These are phyloP conservation scores for Cyamopsis tetragonoloba DNA, from an alignment of 306 rosid genomes.

Conservation along the genomic window DNA sequence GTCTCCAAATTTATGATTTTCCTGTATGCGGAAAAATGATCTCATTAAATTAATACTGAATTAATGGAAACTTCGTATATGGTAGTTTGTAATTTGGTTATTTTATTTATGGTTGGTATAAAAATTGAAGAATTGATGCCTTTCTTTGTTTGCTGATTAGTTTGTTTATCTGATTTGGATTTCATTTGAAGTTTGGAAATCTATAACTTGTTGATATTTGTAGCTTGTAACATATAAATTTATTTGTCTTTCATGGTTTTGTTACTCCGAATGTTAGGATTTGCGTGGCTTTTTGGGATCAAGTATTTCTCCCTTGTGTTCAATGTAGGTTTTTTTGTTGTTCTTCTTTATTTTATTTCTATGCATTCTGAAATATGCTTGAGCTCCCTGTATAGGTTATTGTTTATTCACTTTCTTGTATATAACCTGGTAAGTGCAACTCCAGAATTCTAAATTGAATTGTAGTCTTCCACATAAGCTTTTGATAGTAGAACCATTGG, in stretches of 20 bases:
- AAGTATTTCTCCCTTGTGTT: slow-evolving; percentile 42
- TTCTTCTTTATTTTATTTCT: slow-evolving; percentile 54
- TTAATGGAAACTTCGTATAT: too few relatives aligned
- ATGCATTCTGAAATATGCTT: slow-evolving; percentile 41
- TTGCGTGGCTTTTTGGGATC: slow-evolving; percentile 55
- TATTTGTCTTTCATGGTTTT: slow-evolving; percentile 32
- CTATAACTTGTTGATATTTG: background rate
- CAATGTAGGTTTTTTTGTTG: slow-evolving; percentile 64
- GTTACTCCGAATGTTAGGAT: slow-evolving; percentile 33
- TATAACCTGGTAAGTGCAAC: slow-evolving; percentile 20
- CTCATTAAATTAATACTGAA: too few relatives aligned
- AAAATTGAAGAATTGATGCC: background rate
- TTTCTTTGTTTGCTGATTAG: background rate
- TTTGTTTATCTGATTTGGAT: background rate
- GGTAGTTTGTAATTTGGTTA: background rate
- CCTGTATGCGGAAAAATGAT: too few relatives aligned
- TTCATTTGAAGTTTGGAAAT: background rate
- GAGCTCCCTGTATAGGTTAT: slow-evolving; percentile 31
- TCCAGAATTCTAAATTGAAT: slow-evolving; percentile 26
- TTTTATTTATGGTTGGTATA: background rate
- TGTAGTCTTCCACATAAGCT: slow-evolving; percentile 3
- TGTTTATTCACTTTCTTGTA: slow-evolving; percentile 24
- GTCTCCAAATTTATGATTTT: too few relatives aligned
- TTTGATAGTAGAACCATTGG: background rate
- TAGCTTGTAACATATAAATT: background rate